phyloP scores from a whole-genome alignment of 495 filamentous ascomycete genomes.

The Penicillium salamii region DNA sequence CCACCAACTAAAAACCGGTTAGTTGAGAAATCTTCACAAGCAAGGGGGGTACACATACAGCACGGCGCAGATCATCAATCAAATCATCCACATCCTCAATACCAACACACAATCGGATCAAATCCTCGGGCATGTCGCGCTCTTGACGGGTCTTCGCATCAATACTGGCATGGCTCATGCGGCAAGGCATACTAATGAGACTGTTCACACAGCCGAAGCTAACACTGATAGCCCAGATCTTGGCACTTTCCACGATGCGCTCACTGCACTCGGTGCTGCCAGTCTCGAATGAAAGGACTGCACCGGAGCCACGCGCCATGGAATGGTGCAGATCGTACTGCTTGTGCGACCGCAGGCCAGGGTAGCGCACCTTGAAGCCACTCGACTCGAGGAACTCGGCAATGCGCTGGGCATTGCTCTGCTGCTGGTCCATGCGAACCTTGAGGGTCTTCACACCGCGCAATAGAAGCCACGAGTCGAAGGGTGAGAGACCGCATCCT shows the following conservation, averaged over 20 bases:
- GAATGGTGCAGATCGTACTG: conserved; percentile 95
- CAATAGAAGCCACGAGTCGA: conserved; percentile 93
- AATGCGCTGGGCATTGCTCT: conserved; percentile 83
- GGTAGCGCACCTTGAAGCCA: conserved; percentile 94
- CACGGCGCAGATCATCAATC: conserved; percentile 86
- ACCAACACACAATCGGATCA: conserved; percentile 91
- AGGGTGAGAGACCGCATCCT: conserved; percentile 88
- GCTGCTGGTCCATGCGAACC: conserved; percentile 98
- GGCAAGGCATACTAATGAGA: conserved; percentile 97
- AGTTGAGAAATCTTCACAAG: conserved; percentile 1
- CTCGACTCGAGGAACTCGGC: conserved; percentile 87
- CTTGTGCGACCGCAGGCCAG: conserved; percentile 87
- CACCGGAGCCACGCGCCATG: conserved; percentile 90
- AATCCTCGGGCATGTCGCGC: conserved; percentile 89
- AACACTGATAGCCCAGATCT: conserved; percentile 91
- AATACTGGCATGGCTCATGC: conserved; percentile 99
- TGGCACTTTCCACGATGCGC: conserved; percentile 88
- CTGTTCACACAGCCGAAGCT: conserved; percentile 98
- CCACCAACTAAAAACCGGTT: conserved; percentile 64
- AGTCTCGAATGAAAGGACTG: conserved; percentile 94
- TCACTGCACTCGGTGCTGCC: conserved; percentile 78
- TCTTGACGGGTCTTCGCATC: conserved; percentile 90
- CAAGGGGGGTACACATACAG: conserved; percentile 59
- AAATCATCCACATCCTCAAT: conserved; percentile 93
- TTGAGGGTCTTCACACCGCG: conserved; percentile 93